These are phyloP conservation scores for Colletotrichum sp. DNA, from an alignment of 2,329 filamentous ascomycete genomes.

Conservation along the genomic window DNA sequence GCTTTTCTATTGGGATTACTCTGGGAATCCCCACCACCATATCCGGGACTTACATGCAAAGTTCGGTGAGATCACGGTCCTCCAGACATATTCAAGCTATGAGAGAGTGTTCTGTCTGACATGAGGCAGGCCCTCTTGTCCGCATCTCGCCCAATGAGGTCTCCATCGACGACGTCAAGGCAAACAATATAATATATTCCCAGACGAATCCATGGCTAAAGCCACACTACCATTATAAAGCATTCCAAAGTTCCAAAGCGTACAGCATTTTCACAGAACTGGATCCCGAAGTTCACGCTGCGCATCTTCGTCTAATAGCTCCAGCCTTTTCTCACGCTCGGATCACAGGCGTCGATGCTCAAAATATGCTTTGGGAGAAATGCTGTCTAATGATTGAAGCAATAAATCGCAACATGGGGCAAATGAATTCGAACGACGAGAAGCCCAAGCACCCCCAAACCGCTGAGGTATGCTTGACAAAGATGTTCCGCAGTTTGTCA, in stretches of 20 bases:
- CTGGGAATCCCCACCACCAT: neutral
- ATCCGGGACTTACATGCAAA: neutral
- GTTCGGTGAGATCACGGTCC: neutral
- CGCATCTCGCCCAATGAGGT: slow-evolving; percentile 10
- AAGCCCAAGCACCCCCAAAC: neutral
- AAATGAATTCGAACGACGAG: neutral
- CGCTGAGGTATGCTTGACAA: neutral
- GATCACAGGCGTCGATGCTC: neutral
- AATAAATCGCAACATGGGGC: neutral
- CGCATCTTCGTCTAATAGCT: neutral
- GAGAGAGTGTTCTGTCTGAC: neutral
- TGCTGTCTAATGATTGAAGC: neutral
- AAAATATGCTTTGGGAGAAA: neutral
- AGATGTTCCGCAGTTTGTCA: neutral
- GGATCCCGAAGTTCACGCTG: neutral
- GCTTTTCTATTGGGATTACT: slow-evolving; percentile 2
- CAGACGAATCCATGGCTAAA: slow-evolving; percentile 1
- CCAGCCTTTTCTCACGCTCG: neutral
- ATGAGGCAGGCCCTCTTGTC: neutral
- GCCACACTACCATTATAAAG: neutral
- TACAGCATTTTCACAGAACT: slow-evolving; percentile 7
- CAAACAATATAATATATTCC: neutral
- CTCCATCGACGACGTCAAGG: neutral
- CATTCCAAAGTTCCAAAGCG: neutral
- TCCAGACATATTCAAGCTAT: neutral